Evolutionary conservation across 257 asterid species (phyloP), one percentile per base, ranked within the genome.

Genomic region (Catharanthus roseus): DNA sequence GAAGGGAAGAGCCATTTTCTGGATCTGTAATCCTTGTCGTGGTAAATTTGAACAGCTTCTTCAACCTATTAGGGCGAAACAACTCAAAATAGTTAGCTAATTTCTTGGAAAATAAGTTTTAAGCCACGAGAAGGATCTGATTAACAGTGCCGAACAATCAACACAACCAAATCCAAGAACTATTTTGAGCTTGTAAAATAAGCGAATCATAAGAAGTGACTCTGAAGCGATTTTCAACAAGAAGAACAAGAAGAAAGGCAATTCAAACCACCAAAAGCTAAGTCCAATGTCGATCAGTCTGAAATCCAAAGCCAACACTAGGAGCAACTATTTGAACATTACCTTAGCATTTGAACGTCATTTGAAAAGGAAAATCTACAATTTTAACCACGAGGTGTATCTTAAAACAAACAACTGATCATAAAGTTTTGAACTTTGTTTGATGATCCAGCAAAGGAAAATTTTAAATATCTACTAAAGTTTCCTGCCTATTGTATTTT

Each of bases 1-100:
- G 67, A 74, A 0, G 92, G 96, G 80, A 92, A 88, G 68, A 82
- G 24, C 98, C 98, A 92, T 79, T 82, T 84, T 69, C 85, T 82
- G 67, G 84, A 80, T 79, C 72, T 86, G 89, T 78, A 85, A 19
- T 39, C 72, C 75, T 83, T 81, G 3, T 88, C 96, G 55, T 86
- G 98, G 82, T 92, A 90, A 44, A 92, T 89, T 80, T 83, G 82
- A 50, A 81, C 65, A 39, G 96, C 85, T 71, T 80, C 75, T 45
- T 90, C 97, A 19, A 82, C 93, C 97, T 92, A 77, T 47, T 70
- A 75, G 9, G 49, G 15, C 13, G 47, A 68, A 42, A 47, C 34
- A 61, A 67, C 31, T 41, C 41, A 21, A 39, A 69, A 28, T 41
- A 51, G 3, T 67, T 12, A 55, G 42, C 51, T 6, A 61, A 39